These are phyloP conservation scores for Metschnikowia chrysomelidarum DNA, from an alignment of 805 yeast genomes.

Conservation along the genomic window DNA sequence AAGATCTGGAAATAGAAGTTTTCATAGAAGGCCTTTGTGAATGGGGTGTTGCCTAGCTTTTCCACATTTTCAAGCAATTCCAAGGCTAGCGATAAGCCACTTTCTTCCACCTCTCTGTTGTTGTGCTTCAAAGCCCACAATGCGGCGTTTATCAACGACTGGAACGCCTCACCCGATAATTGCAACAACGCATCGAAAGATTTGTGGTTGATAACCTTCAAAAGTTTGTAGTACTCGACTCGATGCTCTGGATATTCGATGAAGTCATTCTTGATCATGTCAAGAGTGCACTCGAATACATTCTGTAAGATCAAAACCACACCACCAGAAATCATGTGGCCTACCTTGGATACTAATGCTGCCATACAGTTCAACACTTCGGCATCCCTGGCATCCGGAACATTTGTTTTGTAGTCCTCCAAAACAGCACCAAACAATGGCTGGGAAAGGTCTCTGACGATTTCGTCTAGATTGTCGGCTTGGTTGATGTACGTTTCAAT, in stretches of 20 bases:
- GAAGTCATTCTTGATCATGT: conserved; percentile 93
- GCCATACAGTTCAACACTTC: conserved; percentile 95
- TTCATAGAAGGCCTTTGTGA: conserved; percentile 83
- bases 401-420: conserved; percentile 83
- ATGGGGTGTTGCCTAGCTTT: conserved; percentile 63
- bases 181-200: conserved; percentile 84
- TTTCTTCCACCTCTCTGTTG: conserved; percentile 93
- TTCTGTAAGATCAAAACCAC: conserved; percentile 83
- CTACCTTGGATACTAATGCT: conserved; percentile 83
- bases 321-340: conserved; percentile 83
- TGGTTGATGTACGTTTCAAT: conserved; percentile 85
- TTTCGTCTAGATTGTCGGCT: conserved; percentile 82
- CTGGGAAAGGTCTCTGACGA: conserved; percentile 77
- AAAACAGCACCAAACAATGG: conserved; percentile 82
- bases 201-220: conserved; percentile 81
- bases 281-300: conserved; percentile 91
- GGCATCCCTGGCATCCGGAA: conserved; percentile 96
- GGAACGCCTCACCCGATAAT: conserved; percentile 90
- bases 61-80: conserved; percentile 87
- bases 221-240: conserved; percentile 88
- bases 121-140: conserved; percentile 98
- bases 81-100: conserved; percentile 79
- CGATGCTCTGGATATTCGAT: conserved; percentile 98
- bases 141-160: conserved; percentile 86
- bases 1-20: conserved; percentile 86